Percentiles rank a stretch among this genome's conserved stretches.
Conservation (phyloP, 2,329 filamentous ascomycete species). For the Cytospora paraplurivora region DNA sequence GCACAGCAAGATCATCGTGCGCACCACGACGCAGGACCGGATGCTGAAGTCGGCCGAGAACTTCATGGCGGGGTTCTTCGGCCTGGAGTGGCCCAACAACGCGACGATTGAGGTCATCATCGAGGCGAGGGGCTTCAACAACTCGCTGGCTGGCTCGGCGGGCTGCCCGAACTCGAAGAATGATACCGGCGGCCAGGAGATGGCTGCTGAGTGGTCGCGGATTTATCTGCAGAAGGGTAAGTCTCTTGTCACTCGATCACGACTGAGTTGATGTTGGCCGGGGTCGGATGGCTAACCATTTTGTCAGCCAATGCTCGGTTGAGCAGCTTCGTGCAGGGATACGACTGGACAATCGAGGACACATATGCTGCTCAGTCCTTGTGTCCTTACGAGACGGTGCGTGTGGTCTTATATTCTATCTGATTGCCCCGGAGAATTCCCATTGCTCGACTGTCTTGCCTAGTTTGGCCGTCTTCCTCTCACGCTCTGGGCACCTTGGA, state of each 20-base stretch:
- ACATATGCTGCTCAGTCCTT: constrained; percentile 70
- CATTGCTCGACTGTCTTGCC: neutral
- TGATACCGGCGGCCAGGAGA: constrained; percentile 55
- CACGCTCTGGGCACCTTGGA: neutral
- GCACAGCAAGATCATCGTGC: constrained; percentile 70
- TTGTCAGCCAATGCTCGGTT: constrained; percentile 60
- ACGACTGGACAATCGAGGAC: constrained; percentile 66
- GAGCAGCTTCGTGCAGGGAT: constrained; percentile 53
- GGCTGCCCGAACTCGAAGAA: constrained; percentile 64
- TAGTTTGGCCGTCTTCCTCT: neutral
- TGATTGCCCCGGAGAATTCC: neutral
- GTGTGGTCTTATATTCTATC: constrained; percentile 12
- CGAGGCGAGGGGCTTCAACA: constrained; percentile 65
- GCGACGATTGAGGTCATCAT: constrained; percentile 73
- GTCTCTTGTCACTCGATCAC: constrained; percentile 25
- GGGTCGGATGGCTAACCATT: constrained; percentile 4
- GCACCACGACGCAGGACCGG: constrained; percentile 75
- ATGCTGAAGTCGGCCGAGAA: constrained; percentile 79
- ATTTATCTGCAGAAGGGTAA: constrained; percentile 65
- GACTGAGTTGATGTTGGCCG: neutral
- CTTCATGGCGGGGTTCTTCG: constrained; percentile 79
- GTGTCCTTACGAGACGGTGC: constrained; percentile 73
- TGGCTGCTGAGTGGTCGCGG: constrained; percentile 59
- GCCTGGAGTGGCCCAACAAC: constrained; percentile 71
- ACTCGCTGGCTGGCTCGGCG: constrained; percentile 68